Percentiles rank a stretch among this genome's conserved stretches.
Conservation (phyloP, 1,284 basidiomycete genomes). For the Amylostereum areolatum region DNA sequence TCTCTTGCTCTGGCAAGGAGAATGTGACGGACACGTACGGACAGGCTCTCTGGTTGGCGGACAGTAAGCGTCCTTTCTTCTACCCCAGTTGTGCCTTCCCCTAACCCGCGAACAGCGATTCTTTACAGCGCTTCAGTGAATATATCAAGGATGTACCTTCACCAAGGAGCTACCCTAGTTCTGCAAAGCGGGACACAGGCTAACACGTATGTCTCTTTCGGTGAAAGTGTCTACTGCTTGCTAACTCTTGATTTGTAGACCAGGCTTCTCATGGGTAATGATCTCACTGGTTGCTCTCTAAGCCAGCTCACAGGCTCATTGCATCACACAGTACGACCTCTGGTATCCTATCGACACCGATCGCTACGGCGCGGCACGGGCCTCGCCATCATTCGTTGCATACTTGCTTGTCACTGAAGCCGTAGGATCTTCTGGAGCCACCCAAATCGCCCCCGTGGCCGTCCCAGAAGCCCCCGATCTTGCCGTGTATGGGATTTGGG, state of each 20-base stretch:
- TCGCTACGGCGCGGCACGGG: conserved; percentile 26
- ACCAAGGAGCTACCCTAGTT: conserved; percentile 30
- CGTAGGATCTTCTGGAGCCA: conserved; percentile 22
- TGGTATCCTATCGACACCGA: conserved; percentile 28
- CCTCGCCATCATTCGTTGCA: conserved; percentile 29
- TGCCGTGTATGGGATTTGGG: conserved; percentile 29
- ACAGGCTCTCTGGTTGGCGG: conserved; percentile 29
- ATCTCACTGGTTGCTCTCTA: neutral
- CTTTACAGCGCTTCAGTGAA: conserved; percentile 26
- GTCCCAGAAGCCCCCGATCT: conserved; percentile 17
- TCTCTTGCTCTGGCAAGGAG: conserved; percentile 31
- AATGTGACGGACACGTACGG: conserved; percentile 32
- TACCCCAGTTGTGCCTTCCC: too few relatives aligned
- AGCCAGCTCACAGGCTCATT: conserved; percentile 3
- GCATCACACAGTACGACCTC: conserved; percentile 25
- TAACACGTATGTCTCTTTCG: conserved; percentile 17
- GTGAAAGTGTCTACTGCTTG: neutral
- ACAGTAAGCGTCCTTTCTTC: conserved; percentile 17
- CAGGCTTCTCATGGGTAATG: conserved; percentile 28
- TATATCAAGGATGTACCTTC: conserved; percentile 29
- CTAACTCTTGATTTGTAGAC: conserved; percentile 10
- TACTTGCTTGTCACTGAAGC: conserved; percentile 30
- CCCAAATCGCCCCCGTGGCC: conserved; percentile 21
- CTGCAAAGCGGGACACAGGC: conserved; percentile 28
- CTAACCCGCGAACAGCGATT: conserved; percentile 17